Evolutionary conservation across 768 basidiomycete species (phyloP).

Genomic region (Dacryopinax primogenitus): DNA sequence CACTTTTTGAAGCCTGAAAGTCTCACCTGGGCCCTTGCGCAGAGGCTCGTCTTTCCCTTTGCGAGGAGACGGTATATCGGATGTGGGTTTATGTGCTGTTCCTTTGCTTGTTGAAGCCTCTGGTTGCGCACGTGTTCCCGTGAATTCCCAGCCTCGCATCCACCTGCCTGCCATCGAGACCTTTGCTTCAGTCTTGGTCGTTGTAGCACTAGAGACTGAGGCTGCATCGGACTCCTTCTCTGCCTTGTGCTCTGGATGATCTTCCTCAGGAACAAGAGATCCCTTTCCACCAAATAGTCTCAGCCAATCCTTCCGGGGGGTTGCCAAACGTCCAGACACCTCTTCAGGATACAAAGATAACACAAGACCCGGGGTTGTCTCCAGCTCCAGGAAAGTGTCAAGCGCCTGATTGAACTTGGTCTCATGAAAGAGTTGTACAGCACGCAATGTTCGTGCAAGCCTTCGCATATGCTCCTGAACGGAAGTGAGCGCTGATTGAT

Average conservation of each 20-base stretch:
- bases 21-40: background rate
- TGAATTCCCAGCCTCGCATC: conserved; percentile 10
- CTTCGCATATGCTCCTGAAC: conserved; percentile 42
- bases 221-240: conserved; percentile 20
- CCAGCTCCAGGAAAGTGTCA: conserved; percentile 73
- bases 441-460: conserved; percentile 57
- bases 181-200: conserved; percentile 12
- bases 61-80: too few species aligned
- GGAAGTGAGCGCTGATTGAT: background rate
- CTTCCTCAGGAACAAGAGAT: conserved; percentile 22
- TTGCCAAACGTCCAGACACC: conserved; percentile 64
- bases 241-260: conserved; percentile 22
- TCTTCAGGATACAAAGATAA: conserved; percentile 74
- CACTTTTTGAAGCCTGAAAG: background rate
- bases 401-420: conserved; percentile 66
- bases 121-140: conserved; percentile 13
- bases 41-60: background rate
- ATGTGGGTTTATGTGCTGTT: too few species aligned
- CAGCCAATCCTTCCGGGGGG: conserved; percentile 62
- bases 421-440: conserved; percentile 60
- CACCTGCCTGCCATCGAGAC: conserved; percentile 17
- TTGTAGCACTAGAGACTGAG: background rate
- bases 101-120: background rate
- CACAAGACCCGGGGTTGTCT: conserved; percentile 88
- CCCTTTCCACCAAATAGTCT: conserved; percentile 63